Base-by-base conservation (phyloP, 805 yeast genomes). In the Yarrowia sp. region DNA sequence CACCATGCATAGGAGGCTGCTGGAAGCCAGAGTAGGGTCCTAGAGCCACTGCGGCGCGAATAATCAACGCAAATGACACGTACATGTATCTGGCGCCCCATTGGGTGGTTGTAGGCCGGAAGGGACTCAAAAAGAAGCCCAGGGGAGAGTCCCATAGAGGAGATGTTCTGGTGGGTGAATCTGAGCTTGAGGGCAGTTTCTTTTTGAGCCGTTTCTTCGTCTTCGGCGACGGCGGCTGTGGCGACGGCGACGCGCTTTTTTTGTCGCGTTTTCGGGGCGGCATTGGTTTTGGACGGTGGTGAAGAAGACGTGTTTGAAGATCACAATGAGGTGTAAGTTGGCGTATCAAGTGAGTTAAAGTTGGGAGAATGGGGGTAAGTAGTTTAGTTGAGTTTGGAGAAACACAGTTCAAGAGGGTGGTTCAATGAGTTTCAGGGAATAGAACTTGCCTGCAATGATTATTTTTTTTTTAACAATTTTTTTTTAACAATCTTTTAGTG, bases 1-100 rank as follows among this genome's bases (percentile, higher is more conserved):
- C 99, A 8, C 99, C 99, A 80, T 81, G 87, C 85, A 91, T 85
- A 5, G 98, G 98, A 9, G 90, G 86, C 1, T 82, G 79, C 9
- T 79, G 78, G 70, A 77, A 76, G 0, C 99, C 99, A 24, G 97
- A 91, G 74, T 86, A 93, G 5, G 92, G 84, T 0, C 98, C 99
- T 43, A 93, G 80, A 0, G 97, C 97, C 24, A 94, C 88, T 0
- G 96, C 97, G 66, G 91, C 84, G 70, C 97, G 82, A 2, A 92
- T 83, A 12, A 94, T 85, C 5, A 93, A 76, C 1, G 96, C 91
- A 69, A 90, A 85, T 61, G 73, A 72, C 38, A 75, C 71, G 30
- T 73, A 72, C 55, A 91, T 85, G 76, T 91, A 91, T 64, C 95
- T 80, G 0, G 95, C 94, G 6, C 90, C 88, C 97, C 97, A 93